Evolutionary conservation across 148 eudicot genomes (phyloP).

Genomic region (Rhododendron williamsianum): DNA sequence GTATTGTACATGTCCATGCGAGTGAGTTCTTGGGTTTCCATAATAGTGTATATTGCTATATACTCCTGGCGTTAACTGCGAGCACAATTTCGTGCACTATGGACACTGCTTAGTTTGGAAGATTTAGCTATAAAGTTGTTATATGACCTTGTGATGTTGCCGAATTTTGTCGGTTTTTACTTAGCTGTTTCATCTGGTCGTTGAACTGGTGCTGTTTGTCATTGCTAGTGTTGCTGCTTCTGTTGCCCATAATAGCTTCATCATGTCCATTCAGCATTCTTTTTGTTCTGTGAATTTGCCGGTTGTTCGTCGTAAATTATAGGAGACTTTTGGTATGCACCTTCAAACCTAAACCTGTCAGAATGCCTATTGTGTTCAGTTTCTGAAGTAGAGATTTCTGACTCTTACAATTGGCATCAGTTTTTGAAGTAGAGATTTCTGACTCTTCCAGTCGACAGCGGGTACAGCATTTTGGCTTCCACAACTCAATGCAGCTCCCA

Average conservation of each 20-base stretch:
- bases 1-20: background rate
- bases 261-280: background rate
- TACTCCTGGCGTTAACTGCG: background rate
- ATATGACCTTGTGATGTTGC: background rate
- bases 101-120: background rate
- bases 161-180: background rate
- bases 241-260: background rate
- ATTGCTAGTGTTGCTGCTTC: background rate
- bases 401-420: background rate
- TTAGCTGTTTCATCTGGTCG: background rate
- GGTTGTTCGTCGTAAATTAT: background rate
- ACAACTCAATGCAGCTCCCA: background rate
- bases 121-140: background rate
- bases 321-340: background rate
- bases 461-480: background rate
- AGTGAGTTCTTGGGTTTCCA: background rate
- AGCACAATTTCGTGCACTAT: background rate
- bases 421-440: too few relatives aligned
- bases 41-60: background rate
- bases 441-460: background rate
- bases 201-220: background rate
- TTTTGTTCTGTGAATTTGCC: background rate
- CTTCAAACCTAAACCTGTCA: background rate
- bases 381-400: background rate
- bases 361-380: background rate